Evolutionary conservation across 1,139 yeast genomes (phyloP).

Genomic region (Tardiomyces digboiensis): DNA sequence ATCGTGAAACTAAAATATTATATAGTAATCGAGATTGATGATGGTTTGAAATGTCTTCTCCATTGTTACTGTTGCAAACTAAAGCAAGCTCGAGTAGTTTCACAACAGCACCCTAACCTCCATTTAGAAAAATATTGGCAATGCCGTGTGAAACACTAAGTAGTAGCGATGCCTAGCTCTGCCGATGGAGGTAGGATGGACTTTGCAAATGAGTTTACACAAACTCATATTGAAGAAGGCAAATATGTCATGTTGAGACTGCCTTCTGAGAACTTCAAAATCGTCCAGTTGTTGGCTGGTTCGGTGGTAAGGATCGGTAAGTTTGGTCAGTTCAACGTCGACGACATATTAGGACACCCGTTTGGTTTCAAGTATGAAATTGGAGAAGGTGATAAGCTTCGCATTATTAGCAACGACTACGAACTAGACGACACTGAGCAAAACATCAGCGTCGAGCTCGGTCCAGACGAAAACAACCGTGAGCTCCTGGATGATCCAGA

Average conservation of each 20-base stretch:
- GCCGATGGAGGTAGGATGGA: too few species aligned
- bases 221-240: not conserved
- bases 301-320: slow-evolving; percentile 71
- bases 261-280: slow-evolving; percentile 73
- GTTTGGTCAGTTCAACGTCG: slow-evolving; percentile 76
- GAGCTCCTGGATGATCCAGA: slow-evolving; percentile 67
- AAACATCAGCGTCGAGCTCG: slow-evolving; percentile 11
- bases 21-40: too few species aligned
- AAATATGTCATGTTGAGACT: slow-evolving; percentile 56
- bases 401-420: slow-evolving; percentile 11
- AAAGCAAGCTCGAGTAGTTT: too few species aligned
- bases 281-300: slow-evolving; percentile 53
- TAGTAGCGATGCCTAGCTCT: too few species aligned
- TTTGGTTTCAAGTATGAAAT: slow-evolving; percentile 91
- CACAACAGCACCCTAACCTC: too few species aligned
- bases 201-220: not conserved
- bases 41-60: too few species aligned
- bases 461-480: slow-evolving; percentile 44
- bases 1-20: too few species aligned
- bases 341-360: slow-evolving; percentile 69
- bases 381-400: slow-evolving; percentile 43
- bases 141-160: too few species aligned
- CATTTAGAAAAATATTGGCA: too few species aligned
- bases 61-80: too few species aligned
- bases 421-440: slow-evolving; percentile 20